Percentiles rank a stretch among this genome's conserved stretches.
Conservation (phyloP, 2,329 filamentous ascomycete genomes). For the Fusarium subglutinans region DNA sequence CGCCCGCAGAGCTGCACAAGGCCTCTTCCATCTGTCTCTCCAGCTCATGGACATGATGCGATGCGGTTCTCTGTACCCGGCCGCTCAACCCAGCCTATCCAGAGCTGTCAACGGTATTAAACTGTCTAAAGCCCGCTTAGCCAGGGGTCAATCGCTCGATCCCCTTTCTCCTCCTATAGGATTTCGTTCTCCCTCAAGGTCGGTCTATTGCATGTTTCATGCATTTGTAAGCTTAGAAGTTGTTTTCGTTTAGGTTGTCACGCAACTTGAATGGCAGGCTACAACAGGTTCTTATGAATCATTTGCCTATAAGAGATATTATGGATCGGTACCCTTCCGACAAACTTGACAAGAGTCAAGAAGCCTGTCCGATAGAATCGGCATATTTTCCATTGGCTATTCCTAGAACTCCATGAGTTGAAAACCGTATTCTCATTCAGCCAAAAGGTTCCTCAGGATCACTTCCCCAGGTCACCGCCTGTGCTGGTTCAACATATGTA, state of each 20-base stretch:
- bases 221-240: slow-evolving; percentile 3
- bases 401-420: background rate
- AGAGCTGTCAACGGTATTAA: background rate
- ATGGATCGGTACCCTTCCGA: background rate
- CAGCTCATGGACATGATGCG: slow-evolving; percentile 5
- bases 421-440: background rate
- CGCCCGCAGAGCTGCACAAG: slow-evolving; percentile 28
- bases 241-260: background rate
- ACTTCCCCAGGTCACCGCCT: background rate
- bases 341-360: background rate
- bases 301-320: background rate
- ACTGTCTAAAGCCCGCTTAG: background rate
- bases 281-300: background rate
- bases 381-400: background rate
- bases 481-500: background rate
- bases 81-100: background rate
- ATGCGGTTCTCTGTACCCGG: background rate
- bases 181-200: background rate
- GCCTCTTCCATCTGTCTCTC: slow-evolving; percentile 15
- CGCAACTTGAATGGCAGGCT: background rate
- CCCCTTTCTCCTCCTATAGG: background rate
- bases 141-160: background rate
- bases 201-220: background rate
- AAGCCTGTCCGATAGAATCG: background rate
- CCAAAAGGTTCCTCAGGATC: background rate